These are phyloP conservation scores for Mallotus japonicus DNA, from an alignment of 441 rosid genomes.

Conservation along the genomic window DNA sequence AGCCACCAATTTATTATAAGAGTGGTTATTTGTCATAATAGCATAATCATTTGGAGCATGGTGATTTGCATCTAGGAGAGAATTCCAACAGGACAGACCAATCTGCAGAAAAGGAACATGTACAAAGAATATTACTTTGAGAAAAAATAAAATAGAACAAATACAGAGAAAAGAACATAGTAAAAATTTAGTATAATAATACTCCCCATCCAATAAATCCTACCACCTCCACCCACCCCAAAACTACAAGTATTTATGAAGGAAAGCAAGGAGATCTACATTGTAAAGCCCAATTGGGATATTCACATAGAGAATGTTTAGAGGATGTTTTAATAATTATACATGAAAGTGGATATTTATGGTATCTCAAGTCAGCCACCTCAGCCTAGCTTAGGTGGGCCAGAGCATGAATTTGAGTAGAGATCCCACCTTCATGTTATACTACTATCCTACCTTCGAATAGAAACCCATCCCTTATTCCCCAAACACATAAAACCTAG, in stretches of 20 bases:
- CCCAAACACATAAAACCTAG: background rate
- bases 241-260: background rate
- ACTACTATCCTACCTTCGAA: background rate
- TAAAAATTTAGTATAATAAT: background rate
- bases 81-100: constrained; percentile 67
- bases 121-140: background rate
- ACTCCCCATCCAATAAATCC: background rate
- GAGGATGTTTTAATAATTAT: background rate
- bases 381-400: background rate
- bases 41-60: constrained; percentile 73
- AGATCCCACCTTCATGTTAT: background rate
- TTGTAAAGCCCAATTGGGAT: constrained; percentile 2
- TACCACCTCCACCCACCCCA: background rate
- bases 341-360: background rate
- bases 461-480: background rate
- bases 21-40: constrained; percentile 55
- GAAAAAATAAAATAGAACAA: background rate
- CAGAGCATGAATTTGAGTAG: background rate
- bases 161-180: background rate
- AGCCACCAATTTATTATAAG: constrained; percentile 66
- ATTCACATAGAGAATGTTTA: background rate
- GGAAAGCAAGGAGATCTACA: background rate
- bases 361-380: background rate
- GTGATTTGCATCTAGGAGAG: constrained; percentile 53
- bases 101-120: constrained; percentile 39